These are phyloP conservation scores for Mucor circinelloides DNA, from an alignment of 371 early-diverging fungal genomes.

Conservation along the genomic window DNA sequence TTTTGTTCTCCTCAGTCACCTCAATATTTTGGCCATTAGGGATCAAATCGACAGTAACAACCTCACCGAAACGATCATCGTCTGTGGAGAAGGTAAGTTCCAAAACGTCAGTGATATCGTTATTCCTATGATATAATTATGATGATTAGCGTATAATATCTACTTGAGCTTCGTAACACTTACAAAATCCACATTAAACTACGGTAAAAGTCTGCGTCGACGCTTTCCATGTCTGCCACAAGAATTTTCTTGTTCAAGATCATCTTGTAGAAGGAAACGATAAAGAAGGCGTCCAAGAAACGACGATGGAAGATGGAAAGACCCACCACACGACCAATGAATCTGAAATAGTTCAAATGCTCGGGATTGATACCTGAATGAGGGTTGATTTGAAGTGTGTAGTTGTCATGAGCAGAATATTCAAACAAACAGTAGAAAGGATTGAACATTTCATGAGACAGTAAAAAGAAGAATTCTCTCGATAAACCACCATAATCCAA, in stretches of 20 bases:
- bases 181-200: constrained; percentile 94
- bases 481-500: constrained; percentile 98
- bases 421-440: constrained; percentile 97
- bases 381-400: constrained; percentile 96
- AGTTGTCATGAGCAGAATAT: constrained; percentile 96
- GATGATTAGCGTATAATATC: background rate
- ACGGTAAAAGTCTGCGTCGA: constrained; percentile 93
- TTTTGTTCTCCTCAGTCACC: constrained; percentile 36
- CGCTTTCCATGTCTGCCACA: constrained; percentile 93
- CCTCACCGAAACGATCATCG: constrained; percentile 93
- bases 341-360: constrained; percentile 97
- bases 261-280: constrained; percentile 96
- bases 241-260: constrained; percentile 88
- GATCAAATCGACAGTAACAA: constrained; percentile 89
- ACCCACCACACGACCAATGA: constrained; percentile 97
- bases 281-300: constrained; percentile 96
- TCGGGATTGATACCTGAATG: constrained; percentile 96
- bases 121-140: constrained; percentile 56
- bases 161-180: constrained; percentile 16
- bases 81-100: constrained; percentile 93
- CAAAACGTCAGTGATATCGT: constrained; percentile 87
- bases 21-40: constrained; percentile 78
- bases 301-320: constrained; percentile 97
- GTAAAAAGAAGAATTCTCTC: constrained; percentile 95
- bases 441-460: constrained; percentile 98